Conservation (phyloP, 768 basidiomycete genomes). For the Boletus huronensis region DNA sequence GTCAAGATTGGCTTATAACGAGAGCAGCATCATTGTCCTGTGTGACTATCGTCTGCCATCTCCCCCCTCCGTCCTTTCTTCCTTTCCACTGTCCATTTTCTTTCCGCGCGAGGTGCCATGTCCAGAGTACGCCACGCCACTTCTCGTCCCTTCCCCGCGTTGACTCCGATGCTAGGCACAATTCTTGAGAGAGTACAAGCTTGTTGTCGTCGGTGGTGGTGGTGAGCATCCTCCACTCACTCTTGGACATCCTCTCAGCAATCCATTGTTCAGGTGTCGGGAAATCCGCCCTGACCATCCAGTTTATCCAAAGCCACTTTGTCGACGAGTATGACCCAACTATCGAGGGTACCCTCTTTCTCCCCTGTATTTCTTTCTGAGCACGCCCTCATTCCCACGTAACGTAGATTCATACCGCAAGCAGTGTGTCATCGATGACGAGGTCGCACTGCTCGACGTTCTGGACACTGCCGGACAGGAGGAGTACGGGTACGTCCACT, state of each 20-base stretch:
- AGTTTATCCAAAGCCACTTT: constrained; percentile 95
- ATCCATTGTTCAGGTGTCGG: constrained; percentile 38
- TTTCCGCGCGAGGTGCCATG: constrained; percentile 18
- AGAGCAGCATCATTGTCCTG: not conserved
- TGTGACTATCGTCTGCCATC: constrained; percentile 8
- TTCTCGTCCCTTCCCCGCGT: not conserved
- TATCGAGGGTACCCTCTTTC: constrained; percentile 66
- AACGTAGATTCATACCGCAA: constrained; percentile 89
- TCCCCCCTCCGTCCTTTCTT: constrained; percentile 4
- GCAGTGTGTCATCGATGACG: constrained; percentile 97
- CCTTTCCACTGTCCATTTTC: not conserved
- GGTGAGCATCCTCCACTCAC: constrained; percentile 52
- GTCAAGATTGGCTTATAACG: too few species aligned
- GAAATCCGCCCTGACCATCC: constrained; percentile 94
- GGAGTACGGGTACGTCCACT: constrained; percentile 81
- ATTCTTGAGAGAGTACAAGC: constrained; percentile 95
- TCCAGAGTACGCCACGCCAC: constrained; percentile 26
- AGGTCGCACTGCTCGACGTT: constrained; percentile 95
- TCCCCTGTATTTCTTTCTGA: not conserved
- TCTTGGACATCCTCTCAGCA: not conserved
- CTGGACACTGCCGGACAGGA: constrained; percentile 98
- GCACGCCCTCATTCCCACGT: not conserved
- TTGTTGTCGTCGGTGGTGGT: constrained; percentile 98
- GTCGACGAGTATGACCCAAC: constrained; percentile 95
- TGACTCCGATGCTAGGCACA: constrained; percentile 52